Evolutionary conservation across 2,329 filamentous ascomycete genomes (phyloP).

Genomic region (Colletotrichum abscissum): DNA sequence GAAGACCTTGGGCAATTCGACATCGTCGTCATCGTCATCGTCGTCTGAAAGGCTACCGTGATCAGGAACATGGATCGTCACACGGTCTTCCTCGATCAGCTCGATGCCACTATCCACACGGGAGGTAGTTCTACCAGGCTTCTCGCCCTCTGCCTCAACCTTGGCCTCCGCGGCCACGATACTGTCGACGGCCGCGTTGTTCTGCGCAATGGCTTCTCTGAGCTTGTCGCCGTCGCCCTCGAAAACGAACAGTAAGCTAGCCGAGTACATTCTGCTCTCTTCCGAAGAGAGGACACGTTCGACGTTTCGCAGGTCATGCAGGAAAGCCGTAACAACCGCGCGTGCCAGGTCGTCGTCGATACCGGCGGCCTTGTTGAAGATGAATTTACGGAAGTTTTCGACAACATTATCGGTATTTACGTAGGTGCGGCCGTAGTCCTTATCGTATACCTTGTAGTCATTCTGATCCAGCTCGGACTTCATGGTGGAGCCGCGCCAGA

Average conservation of each 20-base stretch:
- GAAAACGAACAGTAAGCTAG: slow-evolving; percentile 72
- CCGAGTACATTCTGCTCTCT: slow-evolving; percentile 73
- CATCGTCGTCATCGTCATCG: slow-evolving; percentile 48
- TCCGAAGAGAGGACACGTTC: slow-evolving; percentile 64
- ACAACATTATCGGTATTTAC: slow-evolving; percentile 66
- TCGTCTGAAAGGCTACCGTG: background rate
- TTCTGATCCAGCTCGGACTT: slow-evolving; percentile 62
- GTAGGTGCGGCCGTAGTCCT: slow-evolving; percentile 67
- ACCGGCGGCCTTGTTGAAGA: slow-evolving; percentile 69
- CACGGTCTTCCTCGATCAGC: slow-evolving; percentile 42
- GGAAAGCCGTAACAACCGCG: slow-evolving; percentile 65
- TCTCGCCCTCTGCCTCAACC: slow-evolving; percentile 31
- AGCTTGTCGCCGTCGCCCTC: slow-evolving; percentile 71
- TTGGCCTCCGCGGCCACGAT: slow-evolving; percentile 41
- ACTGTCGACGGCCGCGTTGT: slow-evolving; percentile 64
- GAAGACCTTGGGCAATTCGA: slow-evolving; percentile 73
- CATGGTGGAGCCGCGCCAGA: slow-evolving; percentile 68
- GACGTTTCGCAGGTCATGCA: slow-evolving; percentile 63
- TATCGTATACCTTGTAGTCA: slow-evolving; percentile 70
- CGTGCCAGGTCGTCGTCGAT: slow-evolving; percentile 69
- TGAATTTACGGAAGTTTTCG: slow-evolving; percentile 65
- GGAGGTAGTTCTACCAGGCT: slow-evolving; percentile 47
- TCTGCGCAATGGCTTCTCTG: slow-evolving; percentile 63
- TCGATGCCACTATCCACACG: slow-evolving; percentile 67
- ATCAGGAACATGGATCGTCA: slow-evolving; percentile 39